Base-by-base conservation (phyloP, 768 basidiomycete species). In the Albatrellus ellisii region DNA sequence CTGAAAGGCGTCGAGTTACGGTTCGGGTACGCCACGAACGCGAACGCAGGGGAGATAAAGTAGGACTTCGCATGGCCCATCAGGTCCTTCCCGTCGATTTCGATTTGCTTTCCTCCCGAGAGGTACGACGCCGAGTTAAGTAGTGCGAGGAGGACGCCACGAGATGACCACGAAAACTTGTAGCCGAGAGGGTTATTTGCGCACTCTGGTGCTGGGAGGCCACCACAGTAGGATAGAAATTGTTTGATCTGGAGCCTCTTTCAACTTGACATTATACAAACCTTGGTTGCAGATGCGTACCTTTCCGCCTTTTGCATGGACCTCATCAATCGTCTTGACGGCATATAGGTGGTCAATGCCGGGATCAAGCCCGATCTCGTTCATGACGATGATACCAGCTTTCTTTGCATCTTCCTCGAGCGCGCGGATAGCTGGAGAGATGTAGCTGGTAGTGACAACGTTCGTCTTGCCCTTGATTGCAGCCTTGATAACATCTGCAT, bases 151-250 rank as follows among this genome's bases (percentile, higher is more conserved):
- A 99, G 80, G 33, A 92, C 91, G 39, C 92, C 94, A 17, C 90
- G 83, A 6, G 91, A 86, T 6, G 90, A 94, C 95, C 95, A 98
- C 27, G 90, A 95, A 67, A 99, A 97, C 61, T 97, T 97, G 77
- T 97, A 99, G 9, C 94, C 94, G 43, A 98, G 80, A 2, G 95
- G 91, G 67, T 98, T 99, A 55, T 79, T 78, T 4, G 89, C 76
- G 56, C 82, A 82, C 53, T 88, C 81, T 6, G 90, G 87, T 0
- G 91, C 88, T 36, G 92, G 91, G 36, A 97, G 82, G 45, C 94
- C 94, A 56, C 92, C 91, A 50, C 94, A 98, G 73, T 89, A 95
- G 0, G 87, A 91, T 42, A 83, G 64, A 74, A 98, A 98, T 51
- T 84, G 67, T 56, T 86, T 91, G 63, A 94, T 69, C 85, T 88